phyloP scores from a whole-genome alignment of 805 yeast species.

The Maudiozyma bulderi region DNA sequence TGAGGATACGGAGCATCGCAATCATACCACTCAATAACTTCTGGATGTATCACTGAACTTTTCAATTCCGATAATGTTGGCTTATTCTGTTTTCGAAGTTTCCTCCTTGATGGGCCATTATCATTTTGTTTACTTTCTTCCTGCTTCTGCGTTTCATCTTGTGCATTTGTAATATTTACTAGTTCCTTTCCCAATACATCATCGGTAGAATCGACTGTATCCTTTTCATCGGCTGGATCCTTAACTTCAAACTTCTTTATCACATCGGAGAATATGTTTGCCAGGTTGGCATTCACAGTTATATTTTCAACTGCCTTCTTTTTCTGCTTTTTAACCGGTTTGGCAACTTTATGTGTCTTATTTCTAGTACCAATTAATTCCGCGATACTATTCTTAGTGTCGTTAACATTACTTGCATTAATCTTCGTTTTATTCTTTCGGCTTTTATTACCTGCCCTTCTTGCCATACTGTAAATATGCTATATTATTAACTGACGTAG shows the following conservation, averaged over 20 bases:
- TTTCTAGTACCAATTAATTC: not conserved
- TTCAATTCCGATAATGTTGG: slow-evolving; percentile 64
- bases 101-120: slow-evolving; percentile 31
- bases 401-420: not conserved
- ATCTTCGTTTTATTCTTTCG: not conserved
- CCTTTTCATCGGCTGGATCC: not conserved
- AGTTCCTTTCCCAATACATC: not conserved
- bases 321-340: not conserved
- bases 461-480: not conserved
- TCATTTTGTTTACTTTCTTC: not conserved
- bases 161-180: too few species aligned
- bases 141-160: slow-evolving; percentile 10
- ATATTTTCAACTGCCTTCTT: not conserved
- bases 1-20: slow-evolving; percentile 75
- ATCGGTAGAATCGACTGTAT: not conserved
- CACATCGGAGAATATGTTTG: slow-evolving; percentile 12
- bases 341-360: slow-evolving; percentile 10
- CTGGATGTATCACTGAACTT: slow-evolving; percentile 51
- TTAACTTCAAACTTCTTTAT: slow-evolving; percentile 5
- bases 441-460: not conserved
- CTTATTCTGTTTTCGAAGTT: slow-evolving; percentile 42
- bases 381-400: not conserved
- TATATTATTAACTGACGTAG: not conserved
- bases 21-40: slow-evolving; percentile 78
- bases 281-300: not conserved